Percentiles rank a stretch among this genome's conserved stretches.
These are phyloP conservation scores for Coprinopsis cinerea DNA, from an alignment of 768 basidiomycete genomes.

Conservation along the genomic window DNA sequence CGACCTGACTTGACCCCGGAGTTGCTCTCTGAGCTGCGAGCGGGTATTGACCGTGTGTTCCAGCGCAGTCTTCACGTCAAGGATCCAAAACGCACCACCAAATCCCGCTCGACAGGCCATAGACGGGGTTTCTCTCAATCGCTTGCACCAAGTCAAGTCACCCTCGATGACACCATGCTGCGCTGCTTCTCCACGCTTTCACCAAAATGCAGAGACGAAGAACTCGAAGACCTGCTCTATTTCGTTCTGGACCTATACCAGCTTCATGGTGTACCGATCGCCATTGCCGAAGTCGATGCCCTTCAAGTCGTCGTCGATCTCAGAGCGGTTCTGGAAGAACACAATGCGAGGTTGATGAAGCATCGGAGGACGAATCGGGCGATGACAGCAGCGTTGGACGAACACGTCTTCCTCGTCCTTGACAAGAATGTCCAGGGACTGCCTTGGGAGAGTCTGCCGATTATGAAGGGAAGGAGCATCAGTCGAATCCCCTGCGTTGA, in stretches of 20 bases:
- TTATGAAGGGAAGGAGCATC: constrained; percentile 76
- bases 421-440: constrained; percentile 86
- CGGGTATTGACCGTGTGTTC: constrained; percentile 71
- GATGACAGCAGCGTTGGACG: constrained; percentile 31
- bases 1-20: constrained; percentile 36
- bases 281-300: constrained; percentile 87
- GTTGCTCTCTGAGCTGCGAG: constrained; percentile 51
- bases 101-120: constrained; percentile 27
- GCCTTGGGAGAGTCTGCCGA: constrained; percentile 95
- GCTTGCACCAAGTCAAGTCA: constrained; percentile 31
- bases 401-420: constrained; percentile 82
- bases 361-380: not conserved
- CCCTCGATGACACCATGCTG: constrained; percentile 69
- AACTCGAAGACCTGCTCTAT: constrained; percentile 91
- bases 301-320: constrained; percentile 88
- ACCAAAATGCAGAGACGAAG: constrained; percentile 82
- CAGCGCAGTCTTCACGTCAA: constrained; percentile 52
- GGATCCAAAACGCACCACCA: constrained; percentile 50
- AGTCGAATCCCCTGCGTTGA: constrained; percentile 89
- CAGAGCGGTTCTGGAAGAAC: constrained; percentile 69
- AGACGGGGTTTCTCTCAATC: constrained; percentile 21
- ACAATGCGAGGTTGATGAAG: constrained; percentile 33
- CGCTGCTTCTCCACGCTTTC: constrained; percentile 83
- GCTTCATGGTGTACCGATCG: constrained; percentile 84
- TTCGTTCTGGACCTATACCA: constrained; percentile 93